Base-by-base conservation (phyloP, 169 alveolate genomes). In the Eimeria necatrix region DNA sequence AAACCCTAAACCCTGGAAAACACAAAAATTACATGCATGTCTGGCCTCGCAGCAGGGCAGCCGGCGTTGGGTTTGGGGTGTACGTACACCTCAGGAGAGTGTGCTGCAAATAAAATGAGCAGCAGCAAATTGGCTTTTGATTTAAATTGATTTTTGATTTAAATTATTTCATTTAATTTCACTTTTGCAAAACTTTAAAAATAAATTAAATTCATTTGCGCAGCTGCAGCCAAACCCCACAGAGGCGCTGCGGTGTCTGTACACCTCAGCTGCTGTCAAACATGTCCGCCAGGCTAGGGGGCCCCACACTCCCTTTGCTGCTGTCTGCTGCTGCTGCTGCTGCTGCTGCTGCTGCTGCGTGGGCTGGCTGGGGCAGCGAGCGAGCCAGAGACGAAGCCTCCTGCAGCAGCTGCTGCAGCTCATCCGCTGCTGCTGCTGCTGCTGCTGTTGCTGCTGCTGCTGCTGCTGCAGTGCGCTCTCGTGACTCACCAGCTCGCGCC, bases 331-430 rank as follows among this genome's bases (percentile, higher is more conserved):
- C 81, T 4, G 81, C 81, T 20, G 49, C 41, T n/a, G 49, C 49
- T 20, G 81, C 81, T n/a, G 53, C 46, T n/a, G 51, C 81, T n/a
- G n/a, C n/a, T n/a, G n/a, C n/a, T n/a, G n/a, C n/a, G n/a, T n/a
- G n/a, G n/a, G n/a, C n/a, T n/a, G 8, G 64, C 64, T 56, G 64
- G 14, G 64, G 20, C 81, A n/a, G 16, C 4, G 81, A 71, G 32
- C 51, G 22, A 4, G 81, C 81, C 3, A 71, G 81, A 20, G 81
- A 8, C 22, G 81, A 71, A 48, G 81, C 81, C 41, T 32, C 49
- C 81, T 71, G 81, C 51, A 71, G 81, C 81, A 71, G 81, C 81
- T 32, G 81, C 81, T 16, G 81, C 81, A 71, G 81, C 81, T 20
- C 49, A 7, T 16, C 51, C 81, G 81, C 16, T 71, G 81, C 81